A percentile compares a stretch with the other conserved stretches of the same genome.
Evolutionary conservation across 257 asterid species (phyloP).

Genomic region (Nemophila menziesii): DNA sequence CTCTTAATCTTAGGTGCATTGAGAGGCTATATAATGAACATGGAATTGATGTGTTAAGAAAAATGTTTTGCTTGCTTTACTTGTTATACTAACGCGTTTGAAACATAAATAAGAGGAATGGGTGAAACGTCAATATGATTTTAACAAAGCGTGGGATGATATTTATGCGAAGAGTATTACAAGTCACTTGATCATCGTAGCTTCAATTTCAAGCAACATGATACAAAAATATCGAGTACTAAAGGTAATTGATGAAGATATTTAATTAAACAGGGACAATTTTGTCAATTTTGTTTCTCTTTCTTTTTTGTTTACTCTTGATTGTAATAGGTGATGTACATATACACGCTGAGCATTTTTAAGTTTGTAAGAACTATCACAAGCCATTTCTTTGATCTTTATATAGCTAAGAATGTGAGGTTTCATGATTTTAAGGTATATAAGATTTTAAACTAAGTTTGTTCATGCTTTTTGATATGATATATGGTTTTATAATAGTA

Average conservation of each 20-base stretch:
- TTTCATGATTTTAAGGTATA: too few species aligned
- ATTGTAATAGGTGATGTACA: not conserved
- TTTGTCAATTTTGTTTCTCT: constrained; percentile 4
- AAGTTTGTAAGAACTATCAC: too few species aligned
- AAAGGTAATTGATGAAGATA: constrained; percentile 52
- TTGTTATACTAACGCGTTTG: constrained; percentile 78
- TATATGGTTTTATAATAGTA: too few species aligned
- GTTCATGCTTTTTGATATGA: too few species aligned
- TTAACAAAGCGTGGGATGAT: constrained; percentile 95
- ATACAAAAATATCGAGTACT: constrained; percentile 73
- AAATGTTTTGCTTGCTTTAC: constrained; percentile 71
- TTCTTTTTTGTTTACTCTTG: too few species aligned
- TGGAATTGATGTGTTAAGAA: constrained; percentile 77
- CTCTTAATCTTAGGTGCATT: constrained; percentile 82
- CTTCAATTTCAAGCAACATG: constrained; percentile 96
- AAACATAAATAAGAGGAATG: constrained; percentile 98
- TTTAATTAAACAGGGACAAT: constrained; percentile 12
- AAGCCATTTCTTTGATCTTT: too few species aligned
- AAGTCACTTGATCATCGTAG: constrained; percentile 96
- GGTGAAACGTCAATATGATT: constrained; percentile 83
- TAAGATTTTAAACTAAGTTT: too few species aligned
- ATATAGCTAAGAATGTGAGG: too few species aligned
- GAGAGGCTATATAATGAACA: constrained; percentile 98
- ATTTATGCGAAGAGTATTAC: constrained; percentile 80
- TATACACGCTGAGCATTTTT: not conserved